phyloP scores from a whole-genome alignment of 192 early-diverging fungal genomes.

The Powellomyces hirtus region DNA sequence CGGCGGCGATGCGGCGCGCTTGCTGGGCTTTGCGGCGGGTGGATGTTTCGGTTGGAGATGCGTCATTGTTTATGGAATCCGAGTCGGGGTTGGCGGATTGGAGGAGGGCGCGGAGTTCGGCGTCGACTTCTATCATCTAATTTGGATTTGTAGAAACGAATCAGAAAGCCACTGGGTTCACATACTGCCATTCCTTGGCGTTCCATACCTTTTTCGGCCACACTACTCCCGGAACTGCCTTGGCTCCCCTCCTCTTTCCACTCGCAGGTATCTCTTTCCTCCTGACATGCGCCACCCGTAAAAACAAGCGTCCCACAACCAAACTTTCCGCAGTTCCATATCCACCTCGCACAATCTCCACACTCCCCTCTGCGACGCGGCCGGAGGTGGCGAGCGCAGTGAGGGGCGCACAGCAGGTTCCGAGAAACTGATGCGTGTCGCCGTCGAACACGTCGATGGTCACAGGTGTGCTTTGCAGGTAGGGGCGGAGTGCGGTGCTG shows the following conservation, averaged over 20 bases:
- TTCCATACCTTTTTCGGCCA: slow-evolving; percentile 18
- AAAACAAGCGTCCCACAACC: slow-evolving; percentile 31
- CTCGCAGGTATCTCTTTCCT: neutral
- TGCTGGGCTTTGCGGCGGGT: neutral
- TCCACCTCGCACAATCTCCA: neutral
- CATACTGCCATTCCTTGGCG: too few species aligned
- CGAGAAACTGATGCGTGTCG: slow-evolving; percentile 3
- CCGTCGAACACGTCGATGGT: neutral
- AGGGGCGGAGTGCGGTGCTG: neutral
- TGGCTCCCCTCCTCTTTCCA: neutral
- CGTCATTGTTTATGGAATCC: too few species aligned
- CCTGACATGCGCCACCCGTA: slow-evolving; percentile 34
- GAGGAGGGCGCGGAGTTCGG: slow-evolving; percentile 38
- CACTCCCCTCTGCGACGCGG: neutral
- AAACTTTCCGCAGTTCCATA: neutral
- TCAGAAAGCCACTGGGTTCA: too few species aligned
- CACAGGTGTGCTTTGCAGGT: neutral
- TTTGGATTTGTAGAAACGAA: too few species aligned
- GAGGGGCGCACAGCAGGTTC: neutral
- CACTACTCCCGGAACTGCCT: slow-evolving; percentile 18
- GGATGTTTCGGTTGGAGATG: neutral
- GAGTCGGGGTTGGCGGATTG: neutral
- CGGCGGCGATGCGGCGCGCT: neutral
- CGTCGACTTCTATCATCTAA: slow-evolving; percentile 39
- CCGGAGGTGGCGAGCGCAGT: neutral